phyloP scores from a whole-genome alignment of 345 rosid species.

The Pistacia vera region DNA sequence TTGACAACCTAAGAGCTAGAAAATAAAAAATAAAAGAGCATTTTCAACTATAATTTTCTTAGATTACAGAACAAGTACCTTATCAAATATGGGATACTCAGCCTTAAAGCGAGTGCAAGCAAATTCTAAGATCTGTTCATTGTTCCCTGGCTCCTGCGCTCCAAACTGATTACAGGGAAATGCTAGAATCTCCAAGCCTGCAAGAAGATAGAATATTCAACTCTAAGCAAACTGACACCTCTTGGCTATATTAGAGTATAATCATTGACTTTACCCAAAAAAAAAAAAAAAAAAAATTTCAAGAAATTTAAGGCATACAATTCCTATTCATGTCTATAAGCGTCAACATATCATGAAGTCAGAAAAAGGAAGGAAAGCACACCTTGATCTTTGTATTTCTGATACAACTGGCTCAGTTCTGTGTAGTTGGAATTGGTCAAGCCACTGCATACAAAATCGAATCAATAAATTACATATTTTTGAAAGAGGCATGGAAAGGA shows the following conservation, averaged over 20 bases:
- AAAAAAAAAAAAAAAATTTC: background rate
- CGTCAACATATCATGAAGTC: background rate
- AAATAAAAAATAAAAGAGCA: background rate
- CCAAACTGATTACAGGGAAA: slow-evolving; percentile 96
- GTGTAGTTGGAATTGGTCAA: slow-evolving; percentile 92
- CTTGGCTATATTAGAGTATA: background rate
- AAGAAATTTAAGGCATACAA: background rate
- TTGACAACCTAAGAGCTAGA: background rate
- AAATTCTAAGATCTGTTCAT: slow-evolving; percentile 69
- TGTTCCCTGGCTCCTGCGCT: slow-evolving; percentile 83
- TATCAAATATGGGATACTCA: slow-evolving; percentile 90
- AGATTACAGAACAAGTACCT: slow-evolving; percentile 40
- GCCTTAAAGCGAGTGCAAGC: slow-evolving; percentile 95
- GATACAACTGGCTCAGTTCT: slow-evolving; percentile 75
- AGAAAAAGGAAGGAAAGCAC: background rate
- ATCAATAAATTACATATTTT: background rate
- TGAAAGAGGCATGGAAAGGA: background rate
- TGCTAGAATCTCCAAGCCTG: slow-evolving; percentile 88
- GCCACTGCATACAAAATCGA: slow-evolving; percentile 57
- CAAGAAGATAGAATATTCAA: background rate
- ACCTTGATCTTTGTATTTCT: slow-evolving; percentile 91
- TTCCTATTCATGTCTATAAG: background rate
- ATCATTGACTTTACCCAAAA: background rate
- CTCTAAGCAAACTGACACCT: background rate
- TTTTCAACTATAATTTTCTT: background rate